phyloP scores from a whole-genome alignment of 2,329 filamentous ascomycete species.

The Chaetomium globosum region DNA sequence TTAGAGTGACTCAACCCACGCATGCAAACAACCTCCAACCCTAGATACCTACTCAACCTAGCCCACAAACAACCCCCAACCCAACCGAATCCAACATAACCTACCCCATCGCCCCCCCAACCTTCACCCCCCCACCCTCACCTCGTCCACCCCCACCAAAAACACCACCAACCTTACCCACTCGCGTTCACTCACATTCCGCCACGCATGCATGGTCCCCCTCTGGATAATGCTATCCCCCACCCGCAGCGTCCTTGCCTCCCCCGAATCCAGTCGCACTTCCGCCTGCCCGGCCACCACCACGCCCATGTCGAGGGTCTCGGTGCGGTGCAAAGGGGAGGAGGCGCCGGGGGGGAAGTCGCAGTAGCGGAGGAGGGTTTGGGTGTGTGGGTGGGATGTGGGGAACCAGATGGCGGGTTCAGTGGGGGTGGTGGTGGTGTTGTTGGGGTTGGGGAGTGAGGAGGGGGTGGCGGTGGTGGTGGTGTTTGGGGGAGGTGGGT shows the following conservation, averaged over 20 bases:
- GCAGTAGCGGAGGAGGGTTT: slow-evolving; percentile 28
- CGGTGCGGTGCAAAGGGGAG: slow-evolving; percentile 26
- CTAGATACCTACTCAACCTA: too few relatives aligned
- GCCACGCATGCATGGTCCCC: slow-evolving; percentile 51
- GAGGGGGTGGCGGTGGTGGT: too few relatives aligned
- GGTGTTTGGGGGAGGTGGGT: neutral
- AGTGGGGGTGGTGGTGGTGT: neutral
- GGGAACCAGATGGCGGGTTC: slow-evolving; percentile 26
- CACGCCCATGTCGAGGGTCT: slow-evolving; percentile 44
- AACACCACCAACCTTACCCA: slow-evolving; percentile 45
- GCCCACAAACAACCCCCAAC: neutral
- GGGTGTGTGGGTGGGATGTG: neutral
- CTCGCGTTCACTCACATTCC: slow-evolving; percentile 44
- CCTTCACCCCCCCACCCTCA: neutral
- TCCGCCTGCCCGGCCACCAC: slow-evolving; percentile 54
- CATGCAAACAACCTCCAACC: neutral
- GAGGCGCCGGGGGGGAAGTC: slow-evolving; percentile 28
- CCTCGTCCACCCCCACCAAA: neutral
- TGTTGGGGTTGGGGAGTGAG: too few relatives aligned
- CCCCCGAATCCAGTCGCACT: slow-evolving; percentile 52
- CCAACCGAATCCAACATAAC: neutral
- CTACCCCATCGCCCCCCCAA: neutral
- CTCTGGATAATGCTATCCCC: slow-evolving; percentile 54
- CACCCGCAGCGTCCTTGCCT: slow-evolving; percentile 46
- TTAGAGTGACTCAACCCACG: too few relatives aligned